Evolutionary conservation across 1,284 basidiomycete species (phyloP).

Genomic region (Meripilus lineatus): DNA sequence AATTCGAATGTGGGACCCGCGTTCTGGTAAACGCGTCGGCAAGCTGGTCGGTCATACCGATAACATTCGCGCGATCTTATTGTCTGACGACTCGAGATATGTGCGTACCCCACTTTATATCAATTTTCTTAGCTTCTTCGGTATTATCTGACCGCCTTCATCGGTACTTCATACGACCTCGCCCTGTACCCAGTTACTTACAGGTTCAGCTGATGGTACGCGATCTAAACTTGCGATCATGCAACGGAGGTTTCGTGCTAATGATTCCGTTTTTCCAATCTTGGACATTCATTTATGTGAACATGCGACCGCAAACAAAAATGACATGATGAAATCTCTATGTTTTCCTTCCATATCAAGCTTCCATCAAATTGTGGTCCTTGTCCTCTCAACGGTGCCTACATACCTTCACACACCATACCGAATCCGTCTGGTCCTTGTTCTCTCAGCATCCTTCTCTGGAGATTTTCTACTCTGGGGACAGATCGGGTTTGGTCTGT

Average conservation of each 20-base stretch:
- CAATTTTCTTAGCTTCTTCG: no score
- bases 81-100: constrained; percentile 87
- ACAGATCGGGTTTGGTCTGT: constrained; percentile 85
- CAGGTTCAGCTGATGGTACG: constrained; percentile 84
- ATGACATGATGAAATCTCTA: constrained; percentile 9
- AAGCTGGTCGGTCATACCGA: constrained; percentile 93
- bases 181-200: constrained; percentile 78
- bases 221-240: no score
- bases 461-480: constrained; percentile 94
- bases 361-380: constrained; percentile 91
- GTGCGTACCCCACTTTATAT: constrained; percentile 46
- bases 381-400: constrained; percentile 83
- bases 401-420: constrained; percentile 95
- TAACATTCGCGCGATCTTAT: constrained; percentile 86
- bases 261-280: background rate
- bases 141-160: constrained; percentile 5
- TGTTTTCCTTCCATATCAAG: constrained; percentile 34
- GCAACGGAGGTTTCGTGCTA: background rate
- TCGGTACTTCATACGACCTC: constrained; percentile 4
- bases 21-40: constrained; percentile 69
- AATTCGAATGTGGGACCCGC: constrained; percentile 90
- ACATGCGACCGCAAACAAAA: no score
- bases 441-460: constrained; percentile 85
- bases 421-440: constrained; percentile 93
- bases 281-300: no score